A percentile compares a stretch with the other conserved stretches of the same genome.
Conservation (phyloP, 345 rosid species). For the Kandelia obovata region DNA sequence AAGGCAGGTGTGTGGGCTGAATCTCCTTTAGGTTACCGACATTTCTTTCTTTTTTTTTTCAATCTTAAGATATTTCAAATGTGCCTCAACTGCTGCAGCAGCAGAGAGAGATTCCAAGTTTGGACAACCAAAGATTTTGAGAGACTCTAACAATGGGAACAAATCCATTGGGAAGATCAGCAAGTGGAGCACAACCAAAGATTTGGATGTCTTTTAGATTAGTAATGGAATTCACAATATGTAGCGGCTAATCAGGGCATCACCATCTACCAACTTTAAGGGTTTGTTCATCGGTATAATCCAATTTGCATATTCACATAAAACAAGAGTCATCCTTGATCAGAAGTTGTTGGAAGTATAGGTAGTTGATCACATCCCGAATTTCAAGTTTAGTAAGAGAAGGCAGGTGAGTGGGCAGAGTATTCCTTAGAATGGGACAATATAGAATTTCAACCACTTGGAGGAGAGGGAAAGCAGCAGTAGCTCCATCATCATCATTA, state of each 20-base stretch:
- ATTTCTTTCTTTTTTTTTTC: no score
- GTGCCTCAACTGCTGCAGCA: background rate
- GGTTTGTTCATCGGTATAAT: no score
- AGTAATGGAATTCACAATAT: background rate
- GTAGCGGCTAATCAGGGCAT: no score
- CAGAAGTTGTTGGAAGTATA: background rate
- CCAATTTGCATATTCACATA: background rate
- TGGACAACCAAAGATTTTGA: background rate
- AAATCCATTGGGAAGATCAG: background rate
- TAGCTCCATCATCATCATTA: background rate
- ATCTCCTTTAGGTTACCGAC: no score
- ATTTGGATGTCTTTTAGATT: background rate
- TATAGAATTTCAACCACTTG: background rate
- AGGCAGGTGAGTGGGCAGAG: background rate
- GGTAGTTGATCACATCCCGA: no score
- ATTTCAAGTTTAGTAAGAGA: conserved; percentile 5
- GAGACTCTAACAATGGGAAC: background rate
- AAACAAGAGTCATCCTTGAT: background rate
- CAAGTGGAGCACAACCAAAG: background rate
- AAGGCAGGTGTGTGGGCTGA: no score
- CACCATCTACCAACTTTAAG: background rate
- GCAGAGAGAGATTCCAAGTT: background rate
- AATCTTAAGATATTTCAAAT: no score
- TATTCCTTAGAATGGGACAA: background rate
- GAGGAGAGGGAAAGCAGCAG: conserved; percentile 6